A percentile compares a stretch with the other conserved stretches of the same genome.
Conservation (phyloP, 2,329 filamentous ascomycete species). For the Aureobasidium sp. region DNA sequence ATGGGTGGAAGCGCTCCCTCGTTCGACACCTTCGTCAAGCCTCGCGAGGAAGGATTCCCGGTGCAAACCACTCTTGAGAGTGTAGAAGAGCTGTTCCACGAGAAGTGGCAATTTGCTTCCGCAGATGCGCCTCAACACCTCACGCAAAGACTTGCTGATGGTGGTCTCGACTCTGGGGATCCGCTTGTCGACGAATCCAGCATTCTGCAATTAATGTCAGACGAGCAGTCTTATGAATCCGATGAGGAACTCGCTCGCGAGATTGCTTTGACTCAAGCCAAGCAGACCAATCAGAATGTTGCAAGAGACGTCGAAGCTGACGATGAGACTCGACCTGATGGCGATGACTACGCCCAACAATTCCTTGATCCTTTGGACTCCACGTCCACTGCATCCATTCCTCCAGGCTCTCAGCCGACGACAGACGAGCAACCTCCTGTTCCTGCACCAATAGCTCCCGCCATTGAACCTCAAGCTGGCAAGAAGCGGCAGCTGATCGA, state of each 20-base stretch:
- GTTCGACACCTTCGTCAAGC: conserved; percentile 59
- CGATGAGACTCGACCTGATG: conserved; percentile 16
- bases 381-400: background rate
- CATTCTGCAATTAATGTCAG: conserved; percentile 43
- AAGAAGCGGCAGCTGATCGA: background rate
- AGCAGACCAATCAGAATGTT: conserved; percentile 17
- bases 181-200: conserved; percentile 58
- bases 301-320: background rate
- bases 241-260: conserved; percentile 36
- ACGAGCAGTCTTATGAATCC: conserved; percentile 35
- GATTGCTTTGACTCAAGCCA: conserved; percentile 27
- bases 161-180: conserved; percentile 19
- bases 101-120: conserved; percentile 42
- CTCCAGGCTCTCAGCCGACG: background rate
- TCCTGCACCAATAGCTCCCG: background rate
- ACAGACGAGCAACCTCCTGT: background rate
- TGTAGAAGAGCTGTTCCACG: conserved; percentile 77
- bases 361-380: conserved; percentile 17
- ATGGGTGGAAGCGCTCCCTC: conserved; percentile 34
- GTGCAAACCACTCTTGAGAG: conserved; percentile 77
- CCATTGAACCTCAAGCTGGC: background rate
- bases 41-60: conserved; percentile 37
- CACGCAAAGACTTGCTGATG: background rate
- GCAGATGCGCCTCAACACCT: background rate
- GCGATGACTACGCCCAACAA: conserved; percentile 9